A percentile compares a stretch with the other conserved stretches of the same genome.
Evolutionary conservation across 2,329 filamentous ascomycete species (phyloP).

Genomic region (Verticillium klebahnii): DNA sequence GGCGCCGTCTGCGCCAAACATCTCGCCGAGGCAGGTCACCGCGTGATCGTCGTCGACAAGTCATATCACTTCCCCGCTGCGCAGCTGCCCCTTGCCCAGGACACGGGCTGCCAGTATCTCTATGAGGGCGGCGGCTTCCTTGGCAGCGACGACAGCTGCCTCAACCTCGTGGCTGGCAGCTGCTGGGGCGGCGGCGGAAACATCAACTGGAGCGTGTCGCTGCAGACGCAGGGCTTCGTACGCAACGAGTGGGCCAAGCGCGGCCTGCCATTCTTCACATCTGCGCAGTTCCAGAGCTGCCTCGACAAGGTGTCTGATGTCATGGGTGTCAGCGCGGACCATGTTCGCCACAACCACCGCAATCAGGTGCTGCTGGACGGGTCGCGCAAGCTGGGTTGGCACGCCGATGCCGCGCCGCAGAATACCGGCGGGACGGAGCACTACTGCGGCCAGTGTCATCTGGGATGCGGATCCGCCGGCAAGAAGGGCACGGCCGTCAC

Average conservation of each 20-base stretch:
- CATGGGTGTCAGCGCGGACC: slow-evolving; percentile 68
- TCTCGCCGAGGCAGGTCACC: slow-evolving; percentile 68
- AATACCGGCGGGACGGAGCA: slow-evolving; percentile 74
- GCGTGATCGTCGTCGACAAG: slow-evolving; percentile 79
- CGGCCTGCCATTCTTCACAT: slow-evolving; percentile 70
- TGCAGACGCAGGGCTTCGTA: slow-evolving; percentile 68
- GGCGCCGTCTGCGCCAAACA: slow-evolving; percentile 79
- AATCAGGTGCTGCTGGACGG: slow-evolving; percentile 74
- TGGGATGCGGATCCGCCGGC: slow-evolving; percentile 60
- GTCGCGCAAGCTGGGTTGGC: slow-evolving; percentile 67
- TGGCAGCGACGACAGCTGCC: slow-evolving; percentile 50
- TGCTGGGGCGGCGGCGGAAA: slow-evolving; percentile 85
- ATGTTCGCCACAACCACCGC: slow-evolving; percentile 66
- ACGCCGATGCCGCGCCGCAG: slow-evolving; percentile 65
- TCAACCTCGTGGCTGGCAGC: slow-evolving; percentile 62
- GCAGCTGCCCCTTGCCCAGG: slow-evolving; percentile 69
- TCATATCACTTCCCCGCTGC: slow-evolving; percentile 69
- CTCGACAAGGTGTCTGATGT: slow-evolving; percentile 73
- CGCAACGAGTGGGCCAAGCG: slow-evolving; percentile 73
- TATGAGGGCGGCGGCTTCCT: slow-evolving; percentile 64
- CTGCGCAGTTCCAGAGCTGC: slow-evolving; percentile 68
- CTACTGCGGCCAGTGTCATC: slow-evolving; percentile 62
- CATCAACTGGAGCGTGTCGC: slow-evolving; percentile 73
- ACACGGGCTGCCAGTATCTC: slow-evolving; percentile 55
- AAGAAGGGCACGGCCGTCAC: slow-evolving; percentile 77